Evolutionary conservation across 306 rosid genomes (phyloP).

Genomic region (Cucumis melo): DNA sequence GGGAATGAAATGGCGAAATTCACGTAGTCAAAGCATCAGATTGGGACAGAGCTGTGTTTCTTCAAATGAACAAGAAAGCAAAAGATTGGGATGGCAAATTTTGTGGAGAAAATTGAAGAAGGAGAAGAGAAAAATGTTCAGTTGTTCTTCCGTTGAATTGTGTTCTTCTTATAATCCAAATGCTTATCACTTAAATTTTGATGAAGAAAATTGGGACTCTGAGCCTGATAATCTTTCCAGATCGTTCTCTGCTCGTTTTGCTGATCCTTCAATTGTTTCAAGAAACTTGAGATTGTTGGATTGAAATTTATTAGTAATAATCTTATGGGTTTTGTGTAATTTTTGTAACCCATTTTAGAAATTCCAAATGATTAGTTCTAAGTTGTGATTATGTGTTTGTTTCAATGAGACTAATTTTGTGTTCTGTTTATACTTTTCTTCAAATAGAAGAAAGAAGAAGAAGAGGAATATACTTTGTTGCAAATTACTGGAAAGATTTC

Average conservation of each 20-base stretch:
- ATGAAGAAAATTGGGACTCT: not conserved
- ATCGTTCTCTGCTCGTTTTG: conserved; percentile 12
- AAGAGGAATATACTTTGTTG: not conserved
- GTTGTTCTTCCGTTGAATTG: not conserved
- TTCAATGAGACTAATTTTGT: not conserved
- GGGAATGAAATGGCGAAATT: conserved; percentile 9
- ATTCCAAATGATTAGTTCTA: not conserved
- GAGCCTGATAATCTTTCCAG: conserved; percentile 1
- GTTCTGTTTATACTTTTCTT: not conserved
- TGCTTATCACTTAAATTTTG: conserved; percentile 3
- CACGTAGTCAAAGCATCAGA: conserved; percentile 2
- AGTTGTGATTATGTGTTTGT: not conserved
- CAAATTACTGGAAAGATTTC: not conserved
- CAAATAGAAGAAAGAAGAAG: not conserved
- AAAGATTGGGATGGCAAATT: not conserved
- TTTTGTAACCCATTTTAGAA: not conserved
- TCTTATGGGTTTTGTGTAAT: not conserved
- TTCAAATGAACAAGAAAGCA: not conserved
- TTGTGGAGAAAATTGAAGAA: conserved; percentile 3
- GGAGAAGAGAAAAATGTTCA: conserved; percentile 3
- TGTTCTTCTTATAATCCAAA: not conserved
- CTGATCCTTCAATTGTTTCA: not conserved
- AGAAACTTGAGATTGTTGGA: conserved; percentile 1
- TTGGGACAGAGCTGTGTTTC: not conserved
- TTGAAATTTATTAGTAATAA: not conserved